Evolutionary conservation across 139 green algal genomes (phyloP).

Genomic region (Monoraphidium neglectum): DNA sequence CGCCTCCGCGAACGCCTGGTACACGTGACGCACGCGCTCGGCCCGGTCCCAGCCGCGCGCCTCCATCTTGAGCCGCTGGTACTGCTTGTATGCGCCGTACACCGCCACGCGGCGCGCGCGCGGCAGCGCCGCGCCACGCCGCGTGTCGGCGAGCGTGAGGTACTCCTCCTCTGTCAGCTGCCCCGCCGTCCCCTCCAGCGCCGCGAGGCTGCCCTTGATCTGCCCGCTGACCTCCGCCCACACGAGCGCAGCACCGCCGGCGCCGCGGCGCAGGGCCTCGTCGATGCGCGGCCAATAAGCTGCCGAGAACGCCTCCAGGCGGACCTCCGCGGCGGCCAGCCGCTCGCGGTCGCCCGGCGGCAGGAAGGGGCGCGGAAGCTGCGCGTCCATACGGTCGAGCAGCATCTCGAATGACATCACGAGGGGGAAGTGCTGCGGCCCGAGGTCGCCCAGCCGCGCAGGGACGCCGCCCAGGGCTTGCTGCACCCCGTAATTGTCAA

Average conservation of each 20-base stretch:
- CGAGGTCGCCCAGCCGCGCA: background rate
- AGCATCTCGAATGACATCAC: background rate
- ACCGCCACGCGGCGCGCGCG: background rate
- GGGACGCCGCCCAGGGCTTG: background rate
- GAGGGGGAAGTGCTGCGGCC: background rate
- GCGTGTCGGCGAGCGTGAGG: background rate
- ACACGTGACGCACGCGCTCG: no score
- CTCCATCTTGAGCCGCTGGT: no score
- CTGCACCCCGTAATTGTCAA: background rate
- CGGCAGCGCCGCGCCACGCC: no score
- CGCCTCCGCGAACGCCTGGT: no score
- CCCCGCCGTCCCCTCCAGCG: background rate
- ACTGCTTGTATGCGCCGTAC: no score
- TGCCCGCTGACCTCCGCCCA: background rate
- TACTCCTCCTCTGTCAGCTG: background rate
- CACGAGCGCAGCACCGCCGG: background rate
- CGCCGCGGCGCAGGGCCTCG: background rate
- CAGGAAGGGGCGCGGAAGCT: background rate
- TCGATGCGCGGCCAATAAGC: background rate
- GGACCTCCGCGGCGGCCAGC: background rate
- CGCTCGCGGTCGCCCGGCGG: background rate
- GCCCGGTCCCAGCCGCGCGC: no score
- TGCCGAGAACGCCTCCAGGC: background rate
- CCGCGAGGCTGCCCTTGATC: background rate
- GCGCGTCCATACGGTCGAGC: background rate